Evolutionary conservation across 768 basidiomycete species (phyloP).

Genomic region (Strobilomyces confusus): DNA sequence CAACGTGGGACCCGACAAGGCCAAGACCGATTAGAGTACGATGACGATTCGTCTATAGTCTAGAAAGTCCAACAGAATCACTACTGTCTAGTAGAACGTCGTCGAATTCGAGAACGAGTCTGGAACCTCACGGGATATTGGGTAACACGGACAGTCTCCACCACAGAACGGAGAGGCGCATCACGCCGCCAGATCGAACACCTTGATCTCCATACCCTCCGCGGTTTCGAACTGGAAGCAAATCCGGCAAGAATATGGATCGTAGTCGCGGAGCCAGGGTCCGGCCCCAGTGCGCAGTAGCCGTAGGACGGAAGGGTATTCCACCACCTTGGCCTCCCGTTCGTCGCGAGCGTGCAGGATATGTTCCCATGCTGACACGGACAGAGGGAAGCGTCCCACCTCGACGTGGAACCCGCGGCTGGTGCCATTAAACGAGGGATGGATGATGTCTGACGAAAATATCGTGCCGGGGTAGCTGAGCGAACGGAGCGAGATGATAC

Average conservation of each 20-base stretch:
- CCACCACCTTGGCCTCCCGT: background rate
- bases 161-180: no score
- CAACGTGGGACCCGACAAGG: conserved; percentile 35
- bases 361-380: conserved; percentile 11
- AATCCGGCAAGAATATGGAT: conserved; percentile 18
- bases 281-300: background rate
- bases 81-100: no score
- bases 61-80: no score
- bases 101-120: no score
- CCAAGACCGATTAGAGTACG: conserved; percentile 49
- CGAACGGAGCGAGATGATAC: conserved; percentile 7
- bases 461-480: background rate
- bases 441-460: background rate
- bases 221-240: background rate
- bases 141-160: no score
- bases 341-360: background rate
- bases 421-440: conserved; percentile 13
- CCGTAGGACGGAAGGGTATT: conserved; percentile 7
- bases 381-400: background rate
- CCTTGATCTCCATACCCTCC: conserved; percentile 4
- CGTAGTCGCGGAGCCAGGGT: conserved; percentile 13
- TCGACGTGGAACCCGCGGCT: conserved; percentile 8
- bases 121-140: no score
- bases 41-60: no score
- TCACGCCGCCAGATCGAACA: conserved; percentile 21